Conservation (phyloP, 441 rosid genomes). For the Corymbia citriodora region DNA sequence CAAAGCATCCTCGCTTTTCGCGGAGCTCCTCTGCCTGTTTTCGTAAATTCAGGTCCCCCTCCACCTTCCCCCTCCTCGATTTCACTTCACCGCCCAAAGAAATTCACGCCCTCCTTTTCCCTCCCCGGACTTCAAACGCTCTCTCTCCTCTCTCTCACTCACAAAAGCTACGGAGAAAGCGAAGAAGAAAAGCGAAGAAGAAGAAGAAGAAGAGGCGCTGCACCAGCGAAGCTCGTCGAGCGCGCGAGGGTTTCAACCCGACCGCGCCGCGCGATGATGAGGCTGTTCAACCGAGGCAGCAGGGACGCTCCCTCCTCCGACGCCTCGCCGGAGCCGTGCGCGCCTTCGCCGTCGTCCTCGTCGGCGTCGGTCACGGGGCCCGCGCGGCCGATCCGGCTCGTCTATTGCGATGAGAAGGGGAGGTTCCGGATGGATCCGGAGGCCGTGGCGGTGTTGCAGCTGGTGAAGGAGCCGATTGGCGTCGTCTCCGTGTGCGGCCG, state of each 20-base stretch:
- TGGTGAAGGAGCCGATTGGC: slow-evolving; percentile 90
- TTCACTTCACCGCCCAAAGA: not conserved
- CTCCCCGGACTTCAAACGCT: not conserved
- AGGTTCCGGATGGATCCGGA: slow-evolving; percentile 98
- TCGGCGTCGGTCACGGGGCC: slow-evolving; percentile 70
- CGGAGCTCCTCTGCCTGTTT: not conserved
- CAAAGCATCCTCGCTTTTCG: not conserved
- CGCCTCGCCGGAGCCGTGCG: slow-evolving; percentile 20
- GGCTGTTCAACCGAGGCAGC: slow-evolving; percentile 35
- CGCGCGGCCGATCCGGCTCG: slow-evolving; percentile 83
- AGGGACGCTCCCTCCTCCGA: slow-evolving; percentile 28
- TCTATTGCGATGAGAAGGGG: slow-evolving; percentile 87
- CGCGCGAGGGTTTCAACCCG: no score
- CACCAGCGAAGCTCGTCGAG: no score
- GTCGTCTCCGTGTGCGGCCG: slow-evolving; percentile 97
- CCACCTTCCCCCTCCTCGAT: not conserved
- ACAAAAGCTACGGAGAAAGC: not conserved
- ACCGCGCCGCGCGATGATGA: not conserved
- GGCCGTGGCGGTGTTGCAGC: slow-evolving; percentile 87
- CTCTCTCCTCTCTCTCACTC: not conserved
- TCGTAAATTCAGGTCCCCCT: not conserved
- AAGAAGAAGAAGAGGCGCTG: not conserved
- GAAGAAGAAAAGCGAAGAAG: not conserved
- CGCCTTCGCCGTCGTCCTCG: slow-evolving; percentile 9
- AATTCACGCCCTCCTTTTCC: not conserved